Evolutionary conservation across 2,329 filamentous ascomycete genomes (phyloP).

Genomic region (Incumbomyces lentus): DNA sequence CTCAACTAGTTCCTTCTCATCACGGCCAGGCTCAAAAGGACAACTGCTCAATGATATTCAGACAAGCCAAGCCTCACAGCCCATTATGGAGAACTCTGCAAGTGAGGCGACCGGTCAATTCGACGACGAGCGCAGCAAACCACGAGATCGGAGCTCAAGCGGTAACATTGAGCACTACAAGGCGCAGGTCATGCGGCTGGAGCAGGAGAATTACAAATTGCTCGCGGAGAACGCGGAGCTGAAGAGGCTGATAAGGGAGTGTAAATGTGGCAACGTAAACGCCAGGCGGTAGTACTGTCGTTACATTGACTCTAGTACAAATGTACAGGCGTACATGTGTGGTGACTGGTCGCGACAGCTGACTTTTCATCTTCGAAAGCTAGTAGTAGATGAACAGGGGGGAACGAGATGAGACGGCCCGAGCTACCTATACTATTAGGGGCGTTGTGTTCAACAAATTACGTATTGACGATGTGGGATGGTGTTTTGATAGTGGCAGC

Average conservation of each 20-base stretch:
- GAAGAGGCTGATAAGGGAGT: slow-evolving; percentile 58
- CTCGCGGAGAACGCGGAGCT: slow-evolving; percentile 76
- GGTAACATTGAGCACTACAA: slow-evolving; percentile 13
- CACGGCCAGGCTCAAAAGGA: not conserved
- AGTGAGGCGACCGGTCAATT: not conserved
- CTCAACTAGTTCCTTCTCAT: not conserved
- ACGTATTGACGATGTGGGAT: too few species aligned
- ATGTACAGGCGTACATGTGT: too few species aligned
- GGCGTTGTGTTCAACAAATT: too few species aligned
- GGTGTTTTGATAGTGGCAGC: too few species aligned
- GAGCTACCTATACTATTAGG: too few species aligned
- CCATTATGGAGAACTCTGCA: slow-evolving; percentile 11
- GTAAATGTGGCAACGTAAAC: slow-evolving; percentile 14
- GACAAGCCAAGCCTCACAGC: not conserved
- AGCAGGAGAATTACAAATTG: slow-evolving; percentile 40
- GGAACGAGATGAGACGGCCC: too few species aligned
- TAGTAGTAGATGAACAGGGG: too few species aligned
- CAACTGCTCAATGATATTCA: not conserved
- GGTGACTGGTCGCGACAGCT: too few species aligned
- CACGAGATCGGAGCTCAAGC: not conserved
- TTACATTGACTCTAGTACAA: too few species aligned
- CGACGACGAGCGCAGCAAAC: not conserved
- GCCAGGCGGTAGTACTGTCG: slow-evolving; percentile 38
- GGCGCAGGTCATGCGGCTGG: slow-evolving; percentile 21
- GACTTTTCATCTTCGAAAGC: too few species aligned